A percentile compares a stretch with the other conserved stretches of the same genome.
Evolutionary conservation across 2,329 filamentous ascomycete genomes (phyloP).

Genomic region (Sclerotinia glacialis): DNA sequence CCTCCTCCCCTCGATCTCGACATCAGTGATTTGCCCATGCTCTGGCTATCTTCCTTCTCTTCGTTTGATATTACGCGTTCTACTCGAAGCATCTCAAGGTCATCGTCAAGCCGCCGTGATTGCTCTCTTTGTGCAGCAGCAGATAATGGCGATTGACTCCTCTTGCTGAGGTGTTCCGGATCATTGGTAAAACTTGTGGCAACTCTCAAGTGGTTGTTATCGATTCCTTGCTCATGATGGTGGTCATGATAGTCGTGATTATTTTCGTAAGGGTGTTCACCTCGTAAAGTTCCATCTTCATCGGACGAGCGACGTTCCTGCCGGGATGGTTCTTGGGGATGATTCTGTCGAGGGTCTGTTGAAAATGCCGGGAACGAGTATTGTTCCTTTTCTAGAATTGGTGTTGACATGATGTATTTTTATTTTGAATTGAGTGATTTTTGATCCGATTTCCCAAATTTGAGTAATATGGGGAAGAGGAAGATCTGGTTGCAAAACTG

Average conservation of each 20-base stretch:
- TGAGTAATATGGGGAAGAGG: conserved; percentile 7
- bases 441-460: background rate
- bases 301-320: conserved; percentile 35
- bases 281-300: conserved; percentile 38
- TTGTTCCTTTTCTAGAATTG: conserved; percentile 36
- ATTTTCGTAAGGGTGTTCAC: conserved; percentile 22
- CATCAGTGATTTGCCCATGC: conserved; percentile 37
- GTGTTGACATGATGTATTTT: conserved; percentile 33
- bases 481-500: conserved; percentile 13
- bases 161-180: conserved; percentile 31
- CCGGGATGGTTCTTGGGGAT: conserved; percentile 2
- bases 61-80: conserved; percentile 53
- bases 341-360: conserved; percentile 22
- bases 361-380: conserved; percentile 38
- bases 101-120: conserved; percentile 60
- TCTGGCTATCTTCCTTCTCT: conserved; percentile 35
- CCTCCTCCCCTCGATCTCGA: conserved; percentile 50
- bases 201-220: conserved; percentile 48
- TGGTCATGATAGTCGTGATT: conserved; percentile 23
- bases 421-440: background rate
- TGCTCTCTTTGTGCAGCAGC: conserved; percentile 58
- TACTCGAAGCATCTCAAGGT: conserved; percentile 61
- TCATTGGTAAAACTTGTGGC: conserved; percentile 44
- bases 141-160: conserved; percentile 41
- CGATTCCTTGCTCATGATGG: conserved; percentile 20